Evolutionary conservation across 768 basidiomycete species (phyloP).

Genomic region (Panaeolus papilionaceus): DNA sequence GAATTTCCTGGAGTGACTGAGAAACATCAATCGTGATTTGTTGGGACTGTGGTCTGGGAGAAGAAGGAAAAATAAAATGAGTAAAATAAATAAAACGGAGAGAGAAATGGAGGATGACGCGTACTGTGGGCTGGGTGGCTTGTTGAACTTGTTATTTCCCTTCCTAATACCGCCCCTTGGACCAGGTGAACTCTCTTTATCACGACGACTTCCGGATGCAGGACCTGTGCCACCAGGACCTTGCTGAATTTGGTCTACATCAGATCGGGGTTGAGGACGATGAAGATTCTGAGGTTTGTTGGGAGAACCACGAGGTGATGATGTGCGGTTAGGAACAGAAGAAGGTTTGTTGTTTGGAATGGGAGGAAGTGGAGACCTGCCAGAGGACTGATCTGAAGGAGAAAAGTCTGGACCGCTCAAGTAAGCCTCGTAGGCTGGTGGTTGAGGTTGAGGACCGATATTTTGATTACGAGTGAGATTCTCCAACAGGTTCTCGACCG

Average conservation of each 20-base stretch:
- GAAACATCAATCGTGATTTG: constrained; percentile 79
- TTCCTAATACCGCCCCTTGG: constrained; percentile 55
- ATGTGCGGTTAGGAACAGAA: constrained; percentile 42
- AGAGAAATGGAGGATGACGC: constrained; percentile 22
- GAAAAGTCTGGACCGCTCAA: constrained; percentile 50
- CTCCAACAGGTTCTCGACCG: constrained; percentile 83
- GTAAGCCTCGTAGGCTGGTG: constrained; percentile 54
- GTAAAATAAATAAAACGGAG: neutral
- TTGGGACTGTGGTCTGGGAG: constrained; percentile 63
- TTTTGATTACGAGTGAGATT: constrained; percentile 63
- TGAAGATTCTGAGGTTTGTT: constrained; percentile 61
- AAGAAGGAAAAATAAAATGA: constrained; percentile 15
- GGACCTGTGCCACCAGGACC: constrained; percentile 31
- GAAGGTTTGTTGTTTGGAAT: constrained; percentile 50
- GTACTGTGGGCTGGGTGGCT: constrained; percentile 66
- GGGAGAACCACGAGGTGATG: constrained; percentile 70
- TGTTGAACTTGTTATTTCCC: constrained; percentile 46
- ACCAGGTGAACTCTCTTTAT: constrained; percentile 76
- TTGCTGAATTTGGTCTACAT: constrained; percentile 54
- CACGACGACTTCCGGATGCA: constrained; percentile 46
- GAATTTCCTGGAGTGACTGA: constrained; percentile 73
- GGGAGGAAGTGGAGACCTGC: constrained; percentile 63
- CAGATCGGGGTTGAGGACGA: constrained; percentile 54
- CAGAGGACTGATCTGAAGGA: constrained; percentile 47
- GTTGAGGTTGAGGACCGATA: constrained; percentile 36